Conservation (phyloP, 305 asterid genomes). For the Fraxinus paxiana region DNA sequence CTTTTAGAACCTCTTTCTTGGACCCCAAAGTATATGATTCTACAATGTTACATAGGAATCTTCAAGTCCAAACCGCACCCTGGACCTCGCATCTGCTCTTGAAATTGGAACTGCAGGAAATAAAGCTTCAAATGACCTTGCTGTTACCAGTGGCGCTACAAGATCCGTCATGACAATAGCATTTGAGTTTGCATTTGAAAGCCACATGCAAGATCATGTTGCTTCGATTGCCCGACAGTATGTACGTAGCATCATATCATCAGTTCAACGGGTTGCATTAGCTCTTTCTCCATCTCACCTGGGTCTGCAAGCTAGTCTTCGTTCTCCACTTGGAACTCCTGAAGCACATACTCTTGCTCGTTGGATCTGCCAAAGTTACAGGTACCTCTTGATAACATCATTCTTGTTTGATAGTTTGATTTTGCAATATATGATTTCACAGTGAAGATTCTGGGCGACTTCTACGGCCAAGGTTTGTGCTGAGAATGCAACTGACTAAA, state of each 20-base stretch:
- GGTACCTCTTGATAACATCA: constrained; percentile 32
- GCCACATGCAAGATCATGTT: constrained; percentile 90
- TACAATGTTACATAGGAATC: constrained; percentile 51
- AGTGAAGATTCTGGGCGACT: neutral
- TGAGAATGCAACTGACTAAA: neutral
- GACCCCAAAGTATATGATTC: neutral
- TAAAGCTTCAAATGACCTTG: constrained; percentile 42
- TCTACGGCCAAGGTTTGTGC: neutral
- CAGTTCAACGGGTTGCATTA: constrained; percentile 88
- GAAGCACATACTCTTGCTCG: constrained; percentile 89
- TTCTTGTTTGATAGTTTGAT: neutral
- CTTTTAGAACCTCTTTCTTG: neutral
- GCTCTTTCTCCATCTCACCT: constrained; percentile 78
- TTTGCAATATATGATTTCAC: neutral
- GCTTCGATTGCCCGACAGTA: constrained; percentile 87
- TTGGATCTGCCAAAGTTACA: constrained; percentile 85
- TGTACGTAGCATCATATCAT: constrained; percentile 79
- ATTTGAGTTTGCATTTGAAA: constrained; percentile 84
- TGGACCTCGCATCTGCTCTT: constrained; percentile 92
- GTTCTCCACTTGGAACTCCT: constrained; percentile 70
- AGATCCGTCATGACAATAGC: constrained; percentile 95
- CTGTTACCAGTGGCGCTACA: constrained; percentile 40
- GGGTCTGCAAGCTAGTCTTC: constrained; percentile 63
- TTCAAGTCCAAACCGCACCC: constrained; percentile 86
- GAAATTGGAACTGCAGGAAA: constrained; percentile 74